Conservation (phyloP, 805 yeast species). For the Ogataea polymorpha region DNA sequence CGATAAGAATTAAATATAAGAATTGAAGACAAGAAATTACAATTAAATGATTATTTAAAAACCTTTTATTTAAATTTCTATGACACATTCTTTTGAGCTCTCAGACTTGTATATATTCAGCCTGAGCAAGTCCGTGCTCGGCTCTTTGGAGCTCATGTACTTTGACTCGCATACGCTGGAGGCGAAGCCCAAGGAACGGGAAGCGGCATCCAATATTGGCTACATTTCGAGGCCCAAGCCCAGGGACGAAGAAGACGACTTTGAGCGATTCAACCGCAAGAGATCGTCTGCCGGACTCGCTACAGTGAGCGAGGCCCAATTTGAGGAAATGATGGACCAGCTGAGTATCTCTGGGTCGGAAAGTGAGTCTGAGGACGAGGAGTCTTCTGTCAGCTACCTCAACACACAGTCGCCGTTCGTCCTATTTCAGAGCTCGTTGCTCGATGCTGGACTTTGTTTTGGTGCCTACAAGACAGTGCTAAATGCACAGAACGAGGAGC, state of each 20-base stretch:
- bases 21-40: too few relatives aligned
- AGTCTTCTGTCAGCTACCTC: constrained; percentile 45
- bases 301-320: constrained; percentile 53
- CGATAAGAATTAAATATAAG: neutral
- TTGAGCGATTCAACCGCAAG: constrained; percentile 46
- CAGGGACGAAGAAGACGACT: constrained; percentile 12
- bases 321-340: constrained; percentile 50
- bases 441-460: constrained; percentile 48
- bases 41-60: neutral
- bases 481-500: constrained; percentile 42
- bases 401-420: constrained; percentile 72
- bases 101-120: constrained; percentile 49
- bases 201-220: neutral
- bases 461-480: constrained; percentile 70
- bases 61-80: neutral
- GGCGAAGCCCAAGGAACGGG: constrained; percentile 21
- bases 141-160: constrained; percentile 49
- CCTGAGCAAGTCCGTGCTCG: constrained; percentile 37
- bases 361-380: constrained; percentile 38
- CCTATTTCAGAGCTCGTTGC: constrained; percentile 47
- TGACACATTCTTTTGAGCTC: constrained; percentile 3
- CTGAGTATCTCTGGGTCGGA: constrained; percentile 60
- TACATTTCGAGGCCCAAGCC: constrained; percentile 16
- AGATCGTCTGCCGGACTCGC: constrained; percentile 44
- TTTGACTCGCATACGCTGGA: constrained; percentile 51